These are phyloP conservation scores for Ceratorhiza oryzae-sativae DNA, from an alignment of 1,284 basidiomycete genomes.

Conservation along the genomic window DNA sequence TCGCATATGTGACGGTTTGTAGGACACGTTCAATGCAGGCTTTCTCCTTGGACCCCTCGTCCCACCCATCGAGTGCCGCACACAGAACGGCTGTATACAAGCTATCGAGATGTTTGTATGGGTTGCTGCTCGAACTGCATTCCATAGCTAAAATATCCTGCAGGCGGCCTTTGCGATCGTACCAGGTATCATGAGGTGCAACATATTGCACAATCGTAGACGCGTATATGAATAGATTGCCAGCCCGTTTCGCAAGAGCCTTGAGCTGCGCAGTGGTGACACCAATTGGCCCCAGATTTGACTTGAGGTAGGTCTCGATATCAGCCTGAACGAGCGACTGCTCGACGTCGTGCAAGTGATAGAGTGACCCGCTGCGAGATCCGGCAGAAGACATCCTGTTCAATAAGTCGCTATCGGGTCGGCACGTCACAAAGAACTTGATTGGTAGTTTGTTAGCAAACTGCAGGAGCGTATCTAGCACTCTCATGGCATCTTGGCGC, in stretches of 20 bases:
- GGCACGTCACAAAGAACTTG: slow-evolving; percentile 28
- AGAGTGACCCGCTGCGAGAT: neutral
- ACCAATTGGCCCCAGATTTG: neutral
- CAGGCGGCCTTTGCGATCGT: neutral
- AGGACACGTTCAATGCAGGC: neutral
- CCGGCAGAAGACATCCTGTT: neutral
- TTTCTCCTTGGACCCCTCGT: no score
- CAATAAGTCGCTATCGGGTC: slow-evolving; percentile 7
- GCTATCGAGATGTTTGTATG: no score
- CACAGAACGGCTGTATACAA: no score
- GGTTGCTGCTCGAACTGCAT: neutral
- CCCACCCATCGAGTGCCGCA: no score
- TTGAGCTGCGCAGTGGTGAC: neutral
- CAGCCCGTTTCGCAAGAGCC: neutral
- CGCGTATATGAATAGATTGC: slow-evolving; percentile 24
- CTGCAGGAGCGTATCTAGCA: neutral
- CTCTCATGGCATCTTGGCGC: neutral
- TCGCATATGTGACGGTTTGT: neutral
- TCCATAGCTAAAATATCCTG: neutral
- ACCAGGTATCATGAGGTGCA: no score
- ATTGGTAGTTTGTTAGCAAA: neutral
- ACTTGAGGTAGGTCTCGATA: slow-evolving; percentile 17
- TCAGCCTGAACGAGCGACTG: slow-evolving; percentile 16
- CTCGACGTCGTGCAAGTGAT: slow-evolving; percentile 17
- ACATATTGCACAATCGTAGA: slow-evolving; percentile 25